A percentile compares a stretch with the other conserved stretches of the same genome.
These are phyloP conservation scores for Ambrosia artemisiifolia DNA, from an alignment of 129 eudicot species.

Conservation along the genomic window DNA sequence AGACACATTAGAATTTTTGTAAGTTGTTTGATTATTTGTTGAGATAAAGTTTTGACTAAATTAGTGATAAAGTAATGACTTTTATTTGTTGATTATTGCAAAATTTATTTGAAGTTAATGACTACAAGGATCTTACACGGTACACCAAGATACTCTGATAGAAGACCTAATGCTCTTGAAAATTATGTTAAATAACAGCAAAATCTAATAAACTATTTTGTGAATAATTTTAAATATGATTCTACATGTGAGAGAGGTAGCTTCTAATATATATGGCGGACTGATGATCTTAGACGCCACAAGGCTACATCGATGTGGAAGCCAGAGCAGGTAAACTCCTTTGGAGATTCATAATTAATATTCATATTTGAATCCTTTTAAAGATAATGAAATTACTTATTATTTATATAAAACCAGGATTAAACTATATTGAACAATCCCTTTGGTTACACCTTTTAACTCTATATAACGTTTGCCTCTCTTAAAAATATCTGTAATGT, in stretches of 20 bases:
- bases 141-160: constrained; percentile 82
- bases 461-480: too few species aligned
- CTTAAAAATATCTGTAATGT: too few species aligned
- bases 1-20: constrained; percentile 86
- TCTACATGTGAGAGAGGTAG: constrained; percentile 87
- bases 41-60: not conserved
- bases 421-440: constrained; percentile 89
- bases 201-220: not conserved
- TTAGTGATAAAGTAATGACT: not conserved
- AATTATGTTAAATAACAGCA: not conserved
- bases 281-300: constrained; percentile 96
- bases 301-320: constrained; percentile 98
- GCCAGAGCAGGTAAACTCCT: constrained; percentile 46
- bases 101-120: constrained; percentile 85
- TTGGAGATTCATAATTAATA: not conserved
- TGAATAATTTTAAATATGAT: constrained; percentile 15
- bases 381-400: constrained; percentile 6
- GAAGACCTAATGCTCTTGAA: constrained; percentile 75
- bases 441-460: constrained; percentile 45
- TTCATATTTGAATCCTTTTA: not conserved
- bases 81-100: constrained; percentile 26
- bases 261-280: constrained; percentile 77
- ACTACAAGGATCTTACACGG: constrained; percentile 80
- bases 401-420: constrained; percentile 45
- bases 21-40: constrained; percentile 21